Conservation (phyloP, 2,329 filamentous ascomycete species). For the Fusarium metavorans region DNA sequence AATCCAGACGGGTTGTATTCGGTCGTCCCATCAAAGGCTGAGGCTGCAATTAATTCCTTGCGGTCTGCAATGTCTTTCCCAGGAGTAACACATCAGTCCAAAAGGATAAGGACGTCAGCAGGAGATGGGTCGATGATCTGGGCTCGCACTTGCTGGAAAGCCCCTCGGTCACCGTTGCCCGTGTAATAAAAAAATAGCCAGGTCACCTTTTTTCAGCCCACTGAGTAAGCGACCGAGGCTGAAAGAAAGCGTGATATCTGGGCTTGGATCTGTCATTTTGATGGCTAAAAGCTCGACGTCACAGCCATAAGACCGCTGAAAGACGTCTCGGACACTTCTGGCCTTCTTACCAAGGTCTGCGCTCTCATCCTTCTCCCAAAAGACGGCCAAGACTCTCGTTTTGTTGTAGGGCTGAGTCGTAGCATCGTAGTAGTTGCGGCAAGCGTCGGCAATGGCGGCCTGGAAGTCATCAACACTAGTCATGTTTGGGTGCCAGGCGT, state of each 20-base stretch:
- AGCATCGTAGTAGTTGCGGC: neutral
- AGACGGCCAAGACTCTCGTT: neutral
- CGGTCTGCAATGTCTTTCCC: neutral
- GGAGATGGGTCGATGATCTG: neutral
- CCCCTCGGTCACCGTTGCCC: neutral
- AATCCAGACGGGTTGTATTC: neutral
- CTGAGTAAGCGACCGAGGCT: neutral
- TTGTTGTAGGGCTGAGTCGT: neutral
- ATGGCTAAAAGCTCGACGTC: neutral
- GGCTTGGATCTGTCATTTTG: neutral
- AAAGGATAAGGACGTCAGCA: neutral
- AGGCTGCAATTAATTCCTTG: neutral
- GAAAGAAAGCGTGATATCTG: neutral
- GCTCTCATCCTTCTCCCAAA: neutral
- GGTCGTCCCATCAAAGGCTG: neutral
- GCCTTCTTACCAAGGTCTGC: neutral
- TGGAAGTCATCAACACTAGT: neutral
- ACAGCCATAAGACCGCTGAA: neutral
- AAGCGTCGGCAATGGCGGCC: neutral
- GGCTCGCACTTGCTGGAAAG: neutral
- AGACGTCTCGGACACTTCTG: neutral
- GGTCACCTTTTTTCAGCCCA: neutral
- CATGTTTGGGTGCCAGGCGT: neutral
- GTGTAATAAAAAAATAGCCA: neutral
- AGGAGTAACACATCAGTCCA: neutral